Base-by-base conservation (phyloP, 2,329 filamentous ascomycete genomes). In the Corinectria fuckeliana region DNA sequence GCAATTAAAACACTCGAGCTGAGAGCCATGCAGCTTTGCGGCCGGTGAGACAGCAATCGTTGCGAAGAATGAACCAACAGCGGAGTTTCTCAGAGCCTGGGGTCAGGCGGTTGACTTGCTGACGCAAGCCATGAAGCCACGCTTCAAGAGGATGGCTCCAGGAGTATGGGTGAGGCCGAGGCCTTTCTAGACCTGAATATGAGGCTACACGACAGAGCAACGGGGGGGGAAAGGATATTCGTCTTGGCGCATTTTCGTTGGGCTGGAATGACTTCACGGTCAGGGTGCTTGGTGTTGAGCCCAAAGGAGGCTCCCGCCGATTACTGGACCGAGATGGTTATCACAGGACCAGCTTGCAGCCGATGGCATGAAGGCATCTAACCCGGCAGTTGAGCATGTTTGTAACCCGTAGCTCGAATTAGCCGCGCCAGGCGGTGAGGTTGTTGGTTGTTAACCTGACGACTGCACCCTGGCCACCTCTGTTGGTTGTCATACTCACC, bases 261-360 rank as follows among this genome's bases (percentile, higher is more conserved):
- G 56, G 52, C 47, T 63, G 42, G 48, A 58, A 57, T 53, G 56
- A 38, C 26, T 42, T 32, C 30, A 38, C 25, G 14, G 10, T 23
- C 23, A 39, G 44, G n/a, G 18, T 50, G 28, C 20, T 45, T 16
- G 21, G 56, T 38, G 55, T 49, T 23, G 45, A 54, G 60, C 62
- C 66, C 45, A 52, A 66, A 51, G 21, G 56, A 64, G 63, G 58
- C 59, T 68, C 63, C 59, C 59, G 44, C 34, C 21, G 41, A 61
- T 64, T 63, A 63, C 56, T 63, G 61, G 25, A 42, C 32, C 36
- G 49, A 41, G 38, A 55, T 63, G 48, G 55, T 48, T 63, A 63
- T 66, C 63, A 64, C 67, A 59, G 65, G 61, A 59, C 57, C 65
- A 54, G 53, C 45, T 48, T 63, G 57, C 63, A 60, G 59, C 56